Base-by-base conservation (phyloP, 129 eudicot species). In the Tagetes patula region DNA sequence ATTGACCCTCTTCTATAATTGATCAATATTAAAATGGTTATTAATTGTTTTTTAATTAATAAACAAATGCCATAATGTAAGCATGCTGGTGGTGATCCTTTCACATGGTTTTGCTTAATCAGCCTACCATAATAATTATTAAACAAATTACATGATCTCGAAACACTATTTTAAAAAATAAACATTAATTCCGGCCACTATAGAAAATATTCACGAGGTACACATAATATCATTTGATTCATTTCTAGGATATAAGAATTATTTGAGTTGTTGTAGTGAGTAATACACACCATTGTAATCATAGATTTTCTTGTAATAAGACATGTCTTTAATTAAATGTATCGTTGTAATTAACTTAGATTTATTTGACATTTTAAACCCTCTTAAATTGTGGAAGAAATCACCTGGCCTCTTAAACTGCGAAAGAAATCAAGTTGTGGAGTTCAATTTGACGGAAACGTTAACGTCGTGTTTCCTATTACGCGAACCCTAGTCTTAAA, bases 71-170 rank as follows among this genome's bases (percentile, higher is more conserved):
- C 48, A 69, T 69, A 34, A 33, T 49, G 38, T 50, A 36, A 5
- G 37, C 62, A 52, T 49, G 47, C 52, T 58, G 27, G 27, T 20
- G 13, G 38, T 71, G 58, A 37, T 69, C 48, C 31, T 63, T 53
- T 39, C 82, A 61, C 69, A 70, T 78, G 76, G 69, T 54, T 69
- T 75, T 67, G 59, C 65, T 52, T 75, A 65, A 75, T 41, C 80
- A 67, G 40, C 70, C 61, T 46, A 62, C 48, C n/a, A 11, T 36
- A 34, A 62, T 43, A 34, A 62, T 43, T 61, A 46, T 73, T 9
- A 70, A 52, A 53, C 39, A 53, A 70, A 63, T 39, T 4, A 36
- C 40, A 34, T 11, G 27, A 36, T 60, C 66, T 9, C 8, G 42
- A 5, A 67, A 45, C 27, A 14, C 11, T 41, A 65, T 67, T 66